phyloP scores from a whole-genome alignment of 2,329 filamentous ascomycete genomes.

The Simplicillium aogashimaense region DNA sequence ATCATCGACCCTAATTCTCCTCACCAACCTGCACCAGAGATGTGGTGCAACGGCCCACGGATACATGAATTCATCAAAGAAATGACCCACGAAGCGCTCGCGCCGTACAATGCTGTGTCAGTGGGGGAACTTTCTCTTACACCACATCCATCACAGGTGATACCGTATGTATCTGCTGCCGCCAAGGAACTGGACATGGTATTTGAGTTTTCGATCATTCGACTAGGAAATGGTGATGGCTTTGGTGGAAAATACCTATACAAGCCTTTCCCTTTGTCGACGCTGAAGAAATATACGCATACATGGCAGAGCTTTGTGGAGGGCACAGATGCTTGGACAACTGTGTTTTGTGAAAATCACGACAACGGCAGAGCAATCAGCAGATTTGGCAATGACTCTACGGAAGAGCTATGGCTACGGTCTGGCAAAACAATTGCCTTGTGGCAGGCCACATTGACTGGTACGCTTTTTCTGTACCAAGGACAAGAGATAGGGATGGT shows the following conservation, averaged over 20 bases:
- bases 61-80: constrained; percentile 36
- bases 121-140: constrained; percentile 40
- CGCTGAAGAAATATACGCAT: constrained; percentile 35
- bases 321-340: constrained; percentile 52
- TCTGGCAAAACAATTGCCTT: constrained; percentile 55
- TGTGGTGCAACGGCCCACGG: constrained; percentile 43
- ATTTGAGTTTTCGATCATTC: constrained; percentile 52
- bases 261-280: constrained; percentile 31
- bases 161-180: constrained; percentile 41
- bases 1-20: constrained; percentile 37
- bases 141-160: constrained; percentile 33
- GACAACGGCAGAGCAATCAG: constrained; percentile 54
- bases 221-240: constrained; percentile 40
- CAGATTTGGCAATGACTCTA: constrained; percentile 39
- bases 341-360: constrained; percentile 57
- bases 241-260: constrained; percentile 39
- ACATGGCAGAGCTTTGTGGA: constrained; percentile 54
- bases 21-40: constrained; percentile 23
- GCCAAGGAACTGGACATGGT: constrained; percentile 59
- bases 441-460: constrained; percentile 45
- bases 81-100: constrained; percentile 40
- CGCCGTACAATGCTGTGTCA: constrained; percentile 37
- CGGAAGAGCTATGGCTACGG: constrained; percentile 29
- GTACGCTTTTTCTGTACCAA: constrained; percentile 60
- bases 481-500: constrained; percentile 60